Evolutionary conservation across 495 filamentous ascomycete species (phyloP).

Genomic region (Articulospora tetracladia): DNA sequence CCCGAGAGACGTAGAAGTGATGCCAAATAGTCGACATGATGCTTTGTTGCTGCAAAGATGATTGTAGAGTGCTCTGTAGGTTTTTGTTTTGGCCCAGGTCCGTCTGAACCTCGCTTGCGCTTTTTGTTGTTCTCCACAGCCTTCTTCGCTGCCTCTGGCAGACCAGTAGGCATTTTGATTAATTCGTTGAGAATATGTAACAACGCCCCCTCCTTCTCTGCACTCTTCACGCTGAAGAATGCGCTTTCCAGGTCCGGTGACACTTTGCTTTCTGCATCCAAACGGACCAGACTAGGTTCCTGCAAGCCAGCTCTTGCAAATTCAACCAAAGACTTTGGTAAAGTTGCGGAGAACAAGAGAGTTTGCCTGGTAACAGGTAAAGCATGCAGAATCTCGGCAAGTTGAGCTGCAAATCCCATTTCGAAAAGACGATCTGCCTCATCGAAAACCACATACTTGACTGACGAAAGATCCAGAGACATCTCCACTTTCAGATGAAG

Average conservation of each 20-base stretch:
- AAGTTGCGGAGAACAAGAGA: constrained; percentile 88
- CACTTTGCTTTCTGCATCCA: constrained; percentile 93
- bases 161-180: constrained; percentile 86
- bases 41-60: constrained; percentile 90
- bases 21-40: constrained; percentile 94
- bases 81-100: constrained; percentile 43
- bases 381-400: constrained; percentile 88
- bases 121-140: constrained; percentile 59
- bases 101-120: constrained; percentile 59
- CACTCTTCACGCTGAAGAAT: constrained; percentile 88
- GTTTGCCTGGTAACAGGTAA: constrained; percentile 83
- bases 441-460: constrained; percentile 92
- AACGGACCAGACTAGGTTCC: constrained; percentile 79
- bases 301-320: constrained; percentile 91
- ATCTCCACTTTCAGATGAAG: constrained; percentile 95
- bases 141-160: constrained; percentile 47
- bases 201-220: constrained; percentile 89
- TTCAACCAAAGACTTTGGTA: constrained; percentile 90
- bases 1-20: constrained; percentile 67
- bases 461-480: constrained; percentile 78
- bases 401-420: constrained; percentile 93
- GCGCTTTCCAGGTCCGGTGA: constrained; percentile 90
- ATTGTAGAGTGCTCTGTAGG: constrained; percentile 84
- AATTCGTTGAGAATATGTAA: constrained; percentile 85
- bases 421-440: constrained; percentile 96